phyloP scores from a whole-genome alignment of 2,329 filamentous ascomycete genomes.

The Fonsecaea erecta region DNA sequence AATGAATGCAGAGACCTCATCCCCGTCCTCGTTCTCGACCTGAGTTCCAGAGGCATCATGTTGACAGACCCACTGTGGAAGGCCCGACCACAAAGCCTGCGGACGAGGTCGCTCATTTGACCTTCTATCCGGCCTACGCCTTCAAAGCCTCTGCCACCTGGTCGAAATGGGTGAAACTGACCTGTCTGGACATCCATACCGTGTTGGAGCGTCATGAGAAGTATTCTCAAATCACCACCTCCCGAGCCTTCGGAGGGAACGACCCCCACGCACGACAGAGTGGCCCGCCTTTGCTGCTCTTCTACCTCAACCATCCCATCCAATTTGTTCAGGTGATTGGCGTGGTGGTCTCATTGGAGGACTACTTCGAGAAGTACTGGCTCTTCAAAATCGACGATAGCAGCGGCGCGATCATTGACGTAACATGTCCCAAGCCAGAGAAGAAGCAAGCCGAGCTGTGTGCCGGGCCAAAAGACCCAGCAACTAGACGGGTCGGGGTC shows the following conservation, averaged over 20 bases:
- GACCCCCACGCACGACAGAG: conserved; percentile 8
- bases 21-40: not conserved
- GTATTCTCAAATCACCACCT: conserved; percentile 27
- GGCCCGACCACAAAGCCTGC: not conserved
- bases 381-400: conserved; percentile 65
- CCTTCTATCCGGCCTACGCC: conserved; percentile 64
- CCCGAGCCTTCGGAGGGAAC: not conserved
- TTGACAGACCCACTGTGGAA: not conserved
- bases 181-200: conserved; percentile 58
- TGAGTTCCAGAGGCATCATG: not conserved
- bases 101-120: conserved; percentile 27
- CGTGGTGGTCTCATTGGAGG: conserved; percentile 65
- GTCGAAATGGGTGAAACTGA: conserved; percentile 67
- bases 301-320: conserved; percentile 75
- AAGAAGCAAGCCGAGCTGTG: conserved; percentile 28
- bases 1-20: conserved; percentile 25
- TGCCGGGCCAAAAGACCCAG: conserved; percentile 41
- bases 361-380: conserved; percentile 37
- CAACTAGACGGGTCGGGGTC: not conserved
- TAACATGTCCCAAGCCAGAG: conserved; percentile 52
- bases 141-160: conserved; percentile 65
- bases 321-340: conserved; percentile 75
- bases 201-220: conserved; percentile 25
- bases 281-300: conserved; percentile 60
- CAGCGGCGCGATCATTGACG: conserved; percentile 62